A percentile compares a stretch with the other conserved stretches of the same genome.
Conservation (phyloP, 768 basidiomycete genomes). For the Termitomyces sp. region DNA sequence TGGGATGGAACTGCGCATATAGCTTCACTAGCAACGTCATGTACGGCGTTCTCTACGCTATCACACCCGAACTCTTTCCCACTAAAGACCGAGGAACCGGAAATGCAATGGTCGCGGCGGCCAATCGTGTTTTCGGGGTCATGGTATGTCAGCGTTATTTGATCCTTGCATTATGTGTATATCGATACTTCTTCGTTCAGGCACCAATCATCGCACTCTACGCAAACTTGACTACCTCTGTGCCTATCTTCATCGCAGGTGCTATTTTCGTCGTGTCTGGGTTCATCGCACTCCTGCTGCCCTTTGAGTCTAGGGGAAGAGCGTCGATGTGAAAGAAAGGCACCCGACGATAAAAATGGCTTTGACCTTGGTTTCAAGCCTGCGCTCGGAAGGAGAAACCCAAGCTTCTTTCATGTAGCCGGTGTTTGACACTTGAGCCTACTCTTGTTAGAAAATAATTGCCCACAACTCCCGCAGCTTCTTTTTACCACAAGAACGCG, state of each 20-base stretch:
- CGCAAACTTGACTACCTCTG: conserved; percentile 59
- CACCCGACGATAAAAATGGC: too few relatives aligned
- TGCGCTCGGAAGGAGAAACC: too few relatives aligned
- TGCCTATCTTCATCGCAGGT: conserved; percentile 73
- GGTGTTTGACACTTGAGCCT: too few relatives aligned
- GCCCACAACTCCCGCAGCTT: too few relatives aligned
- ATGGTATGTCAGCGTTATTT: conserved; percentile 43
- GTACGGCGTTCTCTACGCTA: conserved; percentile 74
- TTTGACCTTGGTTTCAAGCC: too few relatives aligned
- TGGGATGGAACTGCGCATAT: conserved; percentile 83
- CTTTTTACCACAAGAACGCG: too few relatives aligned
- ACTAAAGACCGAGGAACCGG: conserved; percentile 75
- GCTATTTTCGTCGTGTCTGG: conserved; percentile 63
- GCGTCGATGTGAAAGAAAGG: conserved; percentile 48
- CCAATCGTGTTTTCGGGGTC: conserved; percentile 65
- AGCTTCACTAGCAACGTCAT: conserved; percentile 68
- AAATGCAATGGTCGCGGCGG: conserved; percentile 60
- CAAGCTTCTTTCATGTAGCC: too few relatives aligned
- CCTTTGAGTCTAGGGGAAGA: conserved; percentile 75
- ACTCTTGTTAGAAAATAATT: too few relatives aligned
- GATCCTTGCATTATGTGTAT: neutral
- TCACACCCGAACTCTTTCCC: conserved; percentile 70
- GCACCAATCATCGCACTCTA: conserved; percentile 73
- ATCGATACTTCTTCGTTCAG: conserved; percentile 27
- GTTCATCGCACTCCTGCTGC: conserved; percentile 57